Conservation (phyloP, 2,329 filamentous ascomycete species). For the Aspergillus sclerotialis region DNA sequence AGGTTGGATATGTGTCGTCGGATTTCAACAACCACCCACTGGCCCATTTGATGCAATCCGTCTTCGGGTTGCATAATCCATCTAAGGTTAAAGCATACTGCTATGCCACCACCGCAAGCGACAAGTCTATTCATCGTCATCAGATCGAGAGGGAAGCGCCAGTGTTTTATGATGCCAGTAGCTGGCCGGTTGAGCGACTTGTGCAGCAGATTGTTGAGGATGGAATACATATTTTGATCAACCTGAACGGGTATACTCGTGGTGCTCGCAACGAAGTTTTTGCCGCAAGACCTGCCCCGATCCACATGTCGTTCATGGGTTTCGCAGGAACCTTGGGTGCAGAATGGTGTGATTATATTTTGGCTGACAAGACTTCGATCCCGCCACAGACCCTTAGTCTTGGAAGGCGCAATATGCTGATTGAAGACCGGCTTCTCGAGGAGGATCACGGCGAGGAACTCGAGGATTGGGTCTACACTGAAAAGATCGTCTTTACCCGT, state of each 20-base stretch:
- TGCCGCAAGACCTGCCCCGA: slow-evolving; percentile 83
- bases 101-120: slow-evolving; percentile 89
- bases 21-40: slow-evolving; percentile 99
- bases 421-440: slow-evolving; percentile 61
- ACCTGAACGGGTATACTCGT: slow-evolving; percentile 95
- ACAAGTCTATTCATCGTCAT: slow-evolving; percentile 78
- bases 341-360: slow-evolving; percentile 97
- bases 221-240: slow-evolving; percentile 88
- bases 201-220: slow-evolving; percentile 82
- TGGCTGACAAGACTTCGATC: slow-evolving; percentile 83
- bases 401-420: slow-evolving; percentile 64
- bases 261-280: slow-evolving; percentile 98
- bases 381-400: slow-evolving; percentile 75
- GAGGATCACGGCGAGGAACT: slow-evolving; percentile 61
- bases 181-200: slow-evolving; percentile 76
- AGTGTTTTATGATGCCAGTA: slow-evolving; percentile 80
- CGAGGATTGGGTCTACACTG: slow-evolving; percentile 87
- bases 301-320: slow-evolving; percentile 99
- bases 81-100: slow-evolving; percentile 75
- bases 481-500: slow-evolving; percentile 90
- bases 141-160: slow-evolving; percentile 93
- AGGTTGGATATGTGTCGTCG: slow-evolving; percentile 91
- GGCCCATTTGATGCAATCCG: slow-evolving; percentile 96
- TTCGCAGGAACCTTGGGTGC: slow-evolving; percentile 93
- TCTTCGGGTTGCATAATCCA: slow-evolving; percentile 83